Conservation (phyloP, 768 basidiomycete species). For the Mycena leptocephala region DNA sequence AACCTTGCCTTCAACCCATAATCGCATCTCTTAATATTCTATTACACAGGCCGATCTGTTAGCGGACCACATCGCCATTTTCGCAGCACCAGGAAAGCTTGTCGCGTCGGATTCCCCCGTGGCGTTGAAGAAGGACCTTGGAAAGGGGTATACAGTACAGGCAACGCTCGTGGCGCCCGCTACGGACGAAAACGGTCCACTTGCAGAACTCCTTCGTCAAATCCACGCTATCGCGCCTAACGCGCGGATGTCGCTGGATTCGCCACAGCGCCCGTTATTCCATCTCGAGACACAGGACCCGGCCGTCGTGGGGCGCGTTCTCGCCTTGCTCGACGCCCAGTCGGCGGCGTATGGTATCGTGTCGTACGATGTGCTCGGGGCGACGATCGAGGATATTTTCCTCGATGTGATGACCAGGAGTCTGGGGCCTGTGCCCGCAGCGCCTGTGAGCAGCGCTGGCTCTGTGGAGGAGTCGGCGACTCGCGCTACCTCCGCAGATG, state of each 20-base stretch:
- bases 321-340: constrained; percentile 67
- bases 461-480: not conserved
- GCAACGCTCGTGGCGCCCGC: not conserved
- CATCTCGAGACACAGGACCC: constrained; percentile 76
- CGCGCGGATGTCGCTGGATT: constrained; percentile 57
- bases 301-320: constrained; percentile 64
- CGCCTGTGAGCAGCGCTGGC: not conserved
- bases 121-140: no score
- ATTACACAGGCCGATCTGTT: no score
- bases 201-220: constrained; percentile 53
- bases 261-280: constrained; percentile 63
- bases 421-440: constrained; percentile 26
- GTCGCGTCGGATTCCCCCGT: no score
- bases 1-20: not conserved
- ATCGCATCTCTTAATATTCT: not conserved
- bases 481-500: not conserved
- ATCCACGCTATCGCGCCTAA: constrained; percentile 63
- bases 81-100: no score
- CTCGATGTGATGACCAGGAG: no score
- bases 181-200: constrained; percentile 26
- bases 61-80: no score
- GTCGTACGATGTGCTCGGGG: constrained; percentile 78
- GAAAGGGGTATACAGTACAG: no score
- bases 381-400: constrained; percentile 86
- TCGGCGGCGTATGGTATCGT: constrained; percentile 53